Conservation (phyloP, 192 early-diverging fungal genomes). For the Backusella morwellensis region DNA sequence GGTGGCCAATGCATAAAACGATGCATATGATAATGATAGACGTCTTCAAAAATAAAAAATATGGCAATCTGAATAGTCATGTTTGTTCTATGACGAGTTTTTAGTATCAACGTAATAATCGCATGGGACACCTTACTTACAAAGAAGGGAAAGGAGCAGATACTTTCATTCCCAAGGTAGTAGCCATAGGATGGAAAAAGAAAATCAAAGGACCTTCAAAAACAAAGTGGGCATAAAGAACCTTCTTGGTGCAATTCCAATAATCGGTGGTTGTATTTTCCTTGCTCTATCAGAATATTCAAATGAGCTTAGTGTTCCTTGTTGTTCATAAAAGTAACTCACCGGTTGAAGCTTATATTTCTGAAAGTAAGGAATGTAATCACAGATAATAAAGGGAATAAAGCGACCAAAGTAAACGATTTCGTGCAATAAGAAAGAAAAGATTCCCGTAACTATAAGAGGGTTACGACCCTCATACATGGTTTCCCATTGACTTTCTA, state of each 20-base stretch:
- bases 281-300: constrained; percentile 43
- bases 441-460: constrained; percentile 63
- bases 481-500: constrained; percentile 59
- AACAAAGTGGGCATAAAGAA: constrained; percentile 79
- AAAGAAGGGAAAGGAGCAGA: constrained; percentile 81
- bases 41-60: constrained; percentile 86
- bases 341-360: constrained; percentile 89
- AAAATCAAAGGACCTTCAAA: constrained; percentile 90
- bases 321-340: constrained; percentile 4
- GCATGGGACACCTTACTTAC: constrained; percentile 33
- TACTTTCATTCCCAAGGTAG: constrained; percentile 82
- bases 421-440: constrained; percentile 86
- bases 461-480: constrained; percentile 70
- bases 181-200: constrained; percentile 81
- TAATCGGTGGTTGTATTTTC: constrained; percentile 60
- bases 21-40: constrained; percentile 90
- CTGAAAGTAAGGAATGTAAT: constrained; percentile 80
- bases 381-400: constrained; percentile 79
- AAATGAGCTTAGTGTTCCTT: too few species aligned
- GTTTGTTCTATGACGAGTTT: neutral
- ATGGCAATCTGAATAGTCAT: constrained; percentile 60
- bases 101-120: neutral
- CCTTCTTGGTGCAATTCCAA: constrained; percentile 67
- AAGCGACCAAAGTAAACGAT: constrained; percentile 89
- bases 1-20: constrained; percentile 83